phyloP scores from a whole-genome alignment of 805 yeast genomes.

The Candida rishiriensis region DNA sequence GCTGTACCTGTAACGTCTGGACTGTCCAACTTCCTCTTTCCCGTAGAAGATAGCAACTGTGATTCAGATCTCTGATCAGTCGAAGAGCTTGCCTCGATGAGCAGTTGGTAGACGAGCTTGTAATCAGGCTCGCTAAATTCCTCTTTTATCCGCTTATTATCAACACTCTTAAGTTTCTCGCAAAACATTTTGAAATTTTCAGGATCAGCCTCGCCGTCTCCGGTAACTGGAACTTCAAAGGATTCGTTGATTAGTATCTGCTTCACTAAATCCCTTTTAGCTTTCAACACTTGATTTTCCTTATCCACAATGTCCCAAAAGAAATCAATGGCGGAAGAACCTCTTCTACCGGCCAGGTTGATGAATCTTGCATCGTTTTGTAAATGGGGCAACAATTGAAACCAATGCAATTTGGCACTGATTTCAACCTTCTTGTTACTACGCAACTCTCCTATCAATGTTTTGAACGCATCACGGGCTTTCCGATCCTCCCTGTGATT shows the following conservation, averaged over 20 bases:
- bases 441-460: conserved; percentile 36
- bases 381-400: conserved; percentile 45
- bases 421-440: conserved; percentile 19
- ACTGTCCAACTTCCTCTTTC: conserved; percentile 7
- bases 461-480: conserved; percentile 59
- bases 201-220: conserved; percentile 10
- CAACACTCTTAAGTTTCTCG: conserved; percentile 5
- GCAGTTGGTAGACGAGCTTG: conserved; percentile 14
- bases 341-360: conserved; percentile 65
- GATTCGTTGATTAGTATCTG: conserved; percentile 37
- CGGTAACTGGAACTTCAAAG: conserved; percentile 4
- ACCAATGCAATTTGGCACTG: conserved; percentile 55
- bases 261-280: conserved; percentile 56
- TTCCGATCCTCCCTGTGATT: conserved; percentile 57
- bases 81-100: conserved; percentile 10
- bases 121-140: conserved; percentile 14
- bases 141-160: conserved; percentile 6
- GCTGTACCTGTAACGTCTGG: conserved; percentile 1
- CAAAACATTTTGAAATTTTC: conserved; percentile 10
- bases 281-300: conserved; percentile 48
- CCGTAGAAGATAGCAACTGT: too few relatives aligned
- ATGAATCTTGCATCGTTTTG: conserved; percentile 55
- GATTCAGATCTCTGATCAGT: not conserved
- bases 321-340: conserved; percentile 72
- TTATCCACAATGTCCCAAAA: conserved; percentile 73